Evolutionary conservation across 2,329 filamentous ascomycete genomes (phyloP), one percentile per base, ranked within the genome.

Genomic region (Pyrenophora graminea): DNA sequence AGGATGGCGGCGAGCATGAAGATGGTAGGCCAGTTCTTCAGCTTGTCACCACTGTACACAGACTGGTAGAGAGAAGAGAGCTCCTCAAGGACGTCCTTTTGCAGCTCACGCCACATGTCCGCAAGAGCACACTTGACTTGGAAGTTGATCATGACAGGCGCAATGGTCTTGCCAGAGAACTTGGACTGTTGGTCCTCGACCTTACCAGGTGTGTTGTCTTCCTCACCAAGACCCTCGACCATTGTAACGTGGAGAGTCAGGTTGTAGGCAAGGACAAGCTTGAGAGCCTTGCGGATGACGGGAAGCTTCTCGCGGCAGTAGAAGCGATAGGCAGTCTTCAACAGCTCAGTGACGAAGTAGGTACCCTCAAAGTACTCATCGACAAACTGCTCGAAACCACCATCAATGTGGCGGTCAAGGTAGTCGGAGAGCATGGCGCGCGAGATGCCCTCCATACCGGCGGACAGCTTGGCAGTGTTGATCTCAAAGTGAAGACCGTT

Each of bases 91-190:
- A 97, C 91, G 65, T 97, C 93, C 79, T 95, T 96, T 74, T 97
- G 92, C 51, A 97, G 81, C 75, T 96, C 92, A 60, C 93, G 91
- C 93, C 93, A 97, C 90, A 97, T 95, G 68, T 95, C 91, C 61
- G 92, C 93, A 77, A 97, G 87, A 47, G 92, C 92, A 68, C 90
- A 94, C 83, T 97, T 97, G 80, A 97, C 91, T 79, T 97, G 91
- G 84, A 97, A 97, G 81, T 97, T 97, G 84, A 97, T 95, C 92
- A 97, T 96, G 71, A 97, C 92, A 10, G 93, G 93, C 13, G 93
- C 93, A 57, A 96, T 86, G 31, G 88, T 92, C 80, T 93, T 93
- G 68, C 92, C 92, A 65, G 84, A 88, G 80, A 88, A 97, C 72
- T 90, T 94, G 61, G 91, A 96, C 46, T 87, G 84, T 66, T 90